These are phyloP conservation scores for Blastomyces gilchristii DNA, from an alignment of 2,329 filamentous ascomycete species.

Conservation along the genomic window DNA sequence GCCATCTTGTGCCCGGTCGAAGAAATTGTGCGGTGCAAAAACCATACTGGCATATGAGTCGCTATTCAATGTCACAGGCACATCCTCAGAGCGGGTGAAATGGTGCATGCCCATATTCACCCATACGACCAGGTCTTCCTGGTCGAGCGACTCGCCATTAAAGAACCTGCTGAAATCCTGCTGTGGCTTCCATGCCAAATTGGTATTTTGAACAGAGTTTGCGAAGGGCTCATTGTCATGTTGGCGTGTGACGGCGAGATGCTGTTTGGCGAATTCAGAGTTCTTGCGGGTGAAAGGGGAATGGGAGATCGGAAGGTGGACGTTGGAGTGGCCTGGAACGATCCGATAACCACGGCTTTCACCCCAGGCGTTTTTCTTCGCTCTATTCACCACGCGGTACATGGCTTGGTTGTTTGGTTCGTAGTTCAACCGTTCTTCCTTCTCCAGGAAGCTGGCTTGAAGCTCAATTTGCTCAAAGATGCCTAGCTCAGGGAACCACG, in stretches of 20 bases:
- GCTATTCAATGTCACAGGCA: slow-evolving; percentile 43
- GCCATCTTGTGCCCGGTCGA: slow-evolving; percentile 24
- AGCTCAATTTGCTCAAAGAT: slow-evolving; percentile 34
- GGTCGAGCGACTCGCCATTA: slow-evolving; percentile 35
- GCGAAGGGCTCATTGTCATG: slow-evolving; percentile 15
- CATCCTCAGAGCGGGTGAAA: slow-evolving; percentile 44
- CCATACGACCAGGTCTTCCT: slow-evolving; percentile 40
- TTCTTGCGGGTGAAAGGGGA: slow-evolving; percentile 39
- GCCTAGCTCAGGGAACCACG: slow-evolving; percentile 17
- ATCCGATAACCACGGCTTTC: slow-evolving; percentile 40
- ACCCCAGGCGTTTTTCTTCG: slow-evolving; percentile 41
- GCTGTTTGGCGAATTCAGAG: slow-evolving; percentile 41
- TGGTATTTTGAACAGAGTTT: slow-evolving; percentile 10
- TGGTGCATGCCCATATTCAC: slow-evolving; percentile 51
- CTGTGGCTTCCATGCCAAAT: slow-evolving; percentile 9
- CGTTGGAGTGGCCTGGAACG: slow-evolving; percentile 19
- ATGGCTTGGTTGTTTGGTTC: slow-evolving; percentile 38
- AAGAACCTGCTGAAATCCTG: slow-evolving; percentile 39
- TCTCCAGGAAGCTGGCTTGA: slow-evolving; percentile 35
- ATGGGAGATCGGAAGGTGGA: slow-evolving; percentile 41
- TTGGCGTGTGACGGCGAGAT: slow-evolving; percentile 39
- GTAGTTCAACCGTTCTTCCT: slow-evolving; percentile 41
- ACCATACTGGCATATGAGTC: slow-evolving; percentile 5
- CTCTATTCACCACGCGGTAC: slow-evolving; percentile 44
- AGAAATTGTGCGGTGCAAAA: slow-evolving; percentile 11